Evolutionary conservation across 352 stramenopile genomes (phyloP), one percentile per base, ranked within the genome.

Genomic region (Lagenidium giganteum): DNA sequence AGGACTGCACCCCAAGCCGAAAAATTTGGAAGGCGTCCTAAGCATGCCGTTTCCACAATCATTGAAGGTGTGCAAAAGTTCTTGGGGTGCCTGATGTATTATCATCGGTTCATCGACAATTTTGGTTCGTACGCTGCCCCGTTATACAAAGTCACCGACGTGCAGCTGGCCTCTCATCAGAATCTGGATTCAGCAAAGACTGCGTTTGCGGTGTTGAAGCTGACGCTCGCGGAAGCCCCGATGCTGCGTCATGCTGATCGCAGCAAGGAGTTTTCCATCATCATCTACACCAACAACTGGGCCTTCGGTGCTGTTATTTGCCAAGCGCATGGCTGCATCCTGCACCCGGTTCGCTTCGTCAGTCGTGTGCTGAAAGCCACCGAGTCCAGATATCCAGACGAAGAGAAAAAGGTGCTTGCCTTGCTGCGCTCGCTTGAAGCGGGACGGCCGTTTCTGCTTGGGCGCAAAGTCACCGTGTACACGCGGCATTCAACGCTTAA

Each of bases 11-110:
- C 9, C 28, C 9, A 14, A 9, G 14, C 28, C 28, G 9, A 48
- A 44, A 34, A 17, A 51, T 12, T 21, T 51, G n/a, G n/a, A 27
- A 5, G 4, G 12, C 4, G 8, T 51, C 9, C 2, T 9, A 24
- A 4, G 36, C 13, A n/a, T 49, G 7, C 2, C 4, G 23, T 49
- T 49, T 31, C 42, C 31, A 5, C 24, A 24, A n/a, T 35, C 42
- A 8, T 5, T 50, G 5, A 27, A 4, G 42, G n/a, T 9, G 42
- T 50, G n/a, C 42, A 50, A 17, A 35, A 23, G 11, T 61, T 61
- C 27, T 26, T 61, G 1, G 45, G 53, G 4, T 48, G 35, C 9
- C 24, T 63, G 12, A 63, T 50, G 27, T 58, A 63, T 30, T 57
- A 53, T 34, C 23, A 32, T 26, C 17, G 34, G 4, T 52, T 57